These are phyloP conservation scores for Paramecium biaurelia DNA, from an alignment of 73 alveolate species.

Conservation along the genomic window DNA sequence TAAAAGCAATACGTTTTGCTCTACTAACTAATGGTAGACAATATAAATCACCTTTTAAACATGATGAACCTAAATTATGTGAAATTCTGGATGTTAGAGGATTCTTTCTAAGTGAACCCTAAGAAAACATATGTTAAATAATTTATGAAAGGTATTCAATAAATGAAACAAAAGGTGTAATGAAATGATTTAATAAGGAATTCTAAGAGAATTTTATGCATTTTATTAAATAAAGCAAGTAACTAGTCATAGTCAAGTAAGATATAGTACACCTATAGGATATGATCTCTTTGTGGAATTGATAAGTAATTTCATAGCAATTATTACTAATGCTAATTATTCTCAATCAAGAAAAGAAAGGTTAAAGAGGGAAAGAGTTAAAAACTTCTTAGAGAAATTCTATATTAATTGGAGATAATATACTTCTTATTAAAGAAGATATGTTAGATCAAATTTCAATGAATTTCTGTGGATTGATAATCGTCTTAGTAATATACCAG, in stretches of 20 bases:
- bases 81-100: conserved; percentile 2
- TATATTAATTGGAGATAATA: conserved; percentile 8
- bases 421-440: background rate
- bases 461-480: background rate
- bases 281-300: background rate
- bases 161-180: background rate
- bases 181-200: background rate
- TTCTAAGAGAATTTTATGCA: background rate
- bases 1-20: conserved; percentile 9
- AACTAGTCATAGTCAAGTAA: background rate
- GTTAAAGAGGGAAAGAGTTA: background rate
- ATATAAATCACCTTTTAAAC: background rate
- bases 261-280: background rate
- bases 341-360: background rate
- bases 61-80: background rate
- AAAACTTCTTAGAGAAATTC: background rate
- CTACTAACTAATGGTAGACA: background rate
- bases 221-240: background rate
- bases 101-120: background rate
- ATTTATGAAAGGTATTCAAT: conserved; percentile 19
- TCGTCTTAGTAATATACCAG: background rate
- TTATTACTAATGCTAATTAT: background rate
- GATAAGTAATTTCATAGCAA: background rate
- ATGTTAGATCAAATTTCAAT: background rate
- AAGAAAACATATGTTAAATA: background rate